Percentiles rank a stretch among this genome's conserved stretches.
Evolutionary conservation across 2,329 filamentous ascomycete species (phyloP).

Genomic region (Scorias spongiosa): DNA sequence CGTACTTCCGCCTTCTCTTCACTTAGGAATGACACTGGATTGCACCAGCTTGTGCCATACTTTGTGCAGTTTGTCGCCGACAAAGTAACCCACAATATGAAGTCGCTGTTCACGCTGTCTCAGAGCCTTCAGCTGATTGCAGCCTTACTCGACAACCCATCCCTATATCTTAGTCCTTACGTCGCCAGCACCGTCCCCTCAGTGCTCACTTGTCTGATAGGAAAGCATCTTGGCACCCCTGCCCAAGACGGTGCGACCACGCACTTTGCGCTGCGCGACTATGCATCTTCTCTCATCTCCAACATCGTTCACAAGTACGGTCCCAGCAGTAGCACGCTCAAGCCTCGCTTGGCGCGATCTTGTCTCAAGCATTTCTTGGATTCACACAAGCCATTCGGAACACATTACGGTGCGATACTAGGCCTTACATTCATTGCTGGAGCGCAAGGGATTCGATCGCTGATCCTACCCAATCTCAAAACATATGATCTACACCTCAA

Average conservation of each 20-base stretch:
- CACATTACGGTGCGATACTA: constrained; percentile 77
- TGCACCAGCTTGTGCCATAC: constrained; percentile 92
- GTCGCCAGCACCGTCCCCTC: constrained; percentile 62
- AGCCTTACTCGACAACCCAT: constrained; percentile 69
- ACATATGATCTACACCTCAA: constrained; percentile 47
- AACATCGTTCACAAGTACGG: constrained; percentile 70
- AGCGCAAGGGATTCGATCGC: constrained; percentile 44
- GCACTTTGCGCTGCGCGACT: constrained; percentile 69
- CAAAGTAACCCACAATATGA: constrained; percentile 85
- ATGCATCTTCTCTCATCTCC: constrained; percentile 67
- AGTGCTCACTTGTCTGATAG: constrained; percentile 80
- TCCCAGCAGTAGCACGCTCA: constrained; percentile 63
- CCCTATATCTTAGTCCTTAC: constrained; percentile 59
- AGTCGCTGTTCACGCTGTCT: constrained; percentile 73
- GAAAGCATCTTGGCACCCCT: constrained; percentile 55
- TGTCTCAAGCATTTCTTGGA: constrained; percentile 88
- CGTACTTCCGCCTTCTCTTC: constrained; percentile 75
- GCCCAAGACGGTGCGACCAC: constrained; percentile 34
- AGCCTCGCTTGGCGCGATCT: constrained; percentile 78
- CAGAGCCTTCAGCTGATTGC: constrained; percentile 87
- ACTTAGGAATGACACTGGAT: constrained; percentile 72
- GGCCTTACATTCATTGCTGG: constrained; percentile 68
- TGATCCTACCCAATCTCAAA: constrained; percentile 51
- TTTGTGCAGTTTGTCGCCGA: constrained; percentile 93
- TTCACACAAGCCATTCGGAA: constrained; percentile 62